Evolutionary conservation across 176 grass and related monocot species (phyloP).

Genomic region (Triticum turgidum): DNA sequence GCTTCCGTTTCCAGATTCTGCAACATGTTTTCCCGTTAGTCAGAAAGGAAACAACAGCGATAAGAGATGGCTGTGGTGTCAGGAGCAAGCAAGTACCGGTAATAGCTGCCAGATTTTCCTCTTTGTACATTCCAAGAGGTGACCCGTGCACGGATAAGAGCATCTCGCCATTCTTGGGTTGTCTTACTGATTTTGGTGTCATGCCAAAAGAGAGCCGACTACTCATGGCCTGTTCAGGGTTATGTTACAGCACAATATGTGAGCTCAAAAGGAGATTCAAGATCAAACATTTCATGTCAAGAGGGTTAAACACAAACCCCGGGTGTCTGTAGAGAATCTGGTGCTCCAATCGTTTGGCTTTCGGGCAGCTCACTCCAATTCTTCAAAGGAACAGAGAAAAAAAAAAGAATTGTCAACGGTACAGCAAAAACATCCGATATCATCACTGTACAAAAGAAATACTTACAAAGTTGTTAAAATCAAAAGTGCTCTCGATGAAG

Average conservation of each 20-base stretch:
- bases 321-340: constrained; percentile 61
- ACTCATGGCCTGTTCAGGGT: constrained; percentile 52
- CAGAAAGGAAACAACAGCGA: background rate
- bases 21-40: background rate
- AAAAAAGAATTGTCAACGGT: constrained; percentile 18
- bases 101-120: constrained; percentile 73
- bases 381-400: constrained; percentile 36
- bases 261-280: background rate
- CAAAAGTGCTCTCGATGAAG: constrained; percentile 35
- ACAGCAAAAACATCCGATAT: constrained; percentile 14
- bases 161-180: constrained; percentile 87
- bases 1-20: constrained; percentile 73
- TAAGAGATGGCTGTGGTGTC: background rate
- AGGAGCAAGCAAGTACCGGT: constrained; percentile 42
- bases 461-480: constrained; percentile 68
- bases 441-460: constrained; percentile 12
- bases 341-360: constrained; percentile 44
- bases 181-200: constrained; percentile 77
- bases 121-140: constrained; percentile 81
- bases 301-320: constrained; percentile 51
- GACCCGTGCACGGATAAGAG: constrained; percentile 83
- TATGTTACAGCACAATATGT: background rate
- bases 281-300: background rate
- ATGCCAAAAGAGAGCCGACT: constrained; percentile 68
- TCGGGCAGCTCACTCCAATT: constrained; percentile 35